A percentile compares a stretch with the other conserved stretches of the same genome.
Evolutionary conservation across 1,284 basidiomycete species (phyloP).

Genomic region (Naganishia albida): DNA sequence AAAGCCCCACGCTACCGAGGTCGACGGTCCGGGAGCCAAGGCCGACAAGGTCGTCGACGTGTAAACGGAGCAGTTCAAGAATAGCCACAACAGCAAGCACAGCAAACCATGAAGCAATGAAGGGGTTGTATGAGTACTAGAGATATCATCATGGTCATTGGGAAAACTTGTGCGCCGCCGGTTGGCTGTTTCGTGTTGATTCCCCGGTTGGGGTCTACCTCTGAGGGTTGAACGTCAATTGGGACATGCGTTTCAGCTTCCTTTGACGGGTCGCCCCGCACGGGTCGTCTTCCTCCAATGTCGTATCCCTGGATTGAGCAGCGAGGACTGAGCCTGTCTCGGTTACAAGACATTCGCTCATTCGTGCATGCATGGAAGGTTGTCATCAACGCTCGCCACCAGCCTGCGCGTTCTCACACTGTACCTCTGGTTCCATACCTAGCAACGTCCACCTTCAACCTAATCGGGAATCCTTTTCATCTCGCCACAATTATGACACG

Average conservation of each 20-base stretch:
- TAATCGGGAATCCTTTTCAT: not conserved
- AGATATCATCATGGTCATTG: slow-evolving; percentile 3
- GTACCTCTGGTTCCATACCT: not conserved
- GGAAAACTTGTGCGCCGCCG: not conserved
- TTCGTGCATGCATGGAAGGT: not conserved
- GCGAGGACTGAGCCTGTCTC: not conserved
- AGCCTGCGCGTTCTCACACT: not conserved
- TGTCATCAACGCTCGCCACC: not conserved
- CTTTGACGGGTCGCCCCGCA: slow-evolving; percentile 4
- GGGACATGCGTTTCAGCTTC: not conserved
- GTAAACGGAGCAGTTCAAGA: not conserved
- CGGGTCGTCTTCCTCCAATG: not conserved
- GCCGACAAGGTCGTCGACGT: slow-evolving; percentile 17
- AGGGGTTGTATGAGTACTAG: slow-evolving; percentile 14
- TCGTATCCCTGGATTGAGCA: slow-evolving; percentile 5
- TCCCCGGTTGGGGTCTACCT: not conserved
- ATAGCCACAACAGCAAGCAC: not conserved
- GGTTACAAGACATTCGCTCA: not conserved
- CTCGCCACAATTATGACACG: slow-evolving; percentile 7
- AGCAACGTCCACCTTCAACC: not conserved
- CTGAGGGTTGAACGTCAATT: not conserved
- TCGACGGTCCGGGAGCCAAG: slow-evolving; percentile 26
- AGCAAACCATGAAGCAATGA: not conserved
- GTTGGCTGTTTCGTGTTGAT: not conserved
- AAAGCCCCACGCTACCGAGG: slow-evolving; percentile 25